These are phyloP conservation scores for Solanum chmielewskii DNA, from an alignment of 257 asterid species.

Conservation along the genomic window DNA sequence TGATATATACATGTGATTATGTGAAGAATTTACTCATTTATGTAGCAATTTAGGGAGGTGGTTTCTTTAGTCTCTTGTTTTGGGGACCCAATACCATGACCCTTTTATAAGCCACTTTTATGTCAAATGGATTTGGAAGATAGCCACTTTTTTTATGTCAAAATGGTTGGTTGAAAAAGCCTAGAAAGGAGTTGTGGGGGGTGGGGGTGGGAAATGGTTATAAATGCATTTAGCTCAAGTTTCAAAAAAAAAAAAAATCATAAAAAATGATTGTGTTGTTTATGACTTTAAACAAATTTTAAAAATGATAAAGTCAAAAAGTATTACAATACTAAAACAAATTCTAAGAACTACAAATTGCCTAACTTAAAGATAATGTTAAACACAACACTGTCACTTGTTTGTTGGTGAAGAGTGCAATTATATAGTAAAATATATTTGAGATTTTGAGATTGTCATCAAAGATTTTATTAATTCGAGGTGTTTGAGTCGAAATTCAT, in stretches of 20 bases:
- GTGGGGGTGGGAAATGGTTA: no score
- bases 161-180: background rate
- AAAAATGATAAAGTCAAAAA: background rate
- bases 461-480: background rate
- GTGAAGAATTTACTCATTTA: background rate
- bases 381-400: background rate
- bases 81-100: background rate
- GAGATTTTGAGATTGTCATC: background rate
- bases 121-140: background rate
- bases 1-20: background rate
- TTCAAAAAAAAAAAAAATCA: background rate
- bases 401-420: background rate
- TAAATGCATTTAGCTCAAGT: background rate
- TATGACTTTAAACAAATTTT: background rate
- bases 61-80: background rate
- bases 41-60: background rate
- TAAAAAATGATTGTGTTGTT: background rate
- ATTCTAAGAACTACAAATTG: background rate
- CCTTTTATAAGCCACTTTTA: background rate
- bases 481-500: accelerated
- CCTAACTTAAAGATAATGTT: background rate
- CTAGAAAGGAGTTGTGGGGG: background rate
- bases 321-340: background rate
- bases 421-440: background rate
- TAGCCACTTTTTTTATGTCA: background rate